Evolutionary conservation across 352 stramenopile genomes (phyloP), one percentile per base, ranked within the genome.

Genomic region (Phytophthora idaei): DNA sequence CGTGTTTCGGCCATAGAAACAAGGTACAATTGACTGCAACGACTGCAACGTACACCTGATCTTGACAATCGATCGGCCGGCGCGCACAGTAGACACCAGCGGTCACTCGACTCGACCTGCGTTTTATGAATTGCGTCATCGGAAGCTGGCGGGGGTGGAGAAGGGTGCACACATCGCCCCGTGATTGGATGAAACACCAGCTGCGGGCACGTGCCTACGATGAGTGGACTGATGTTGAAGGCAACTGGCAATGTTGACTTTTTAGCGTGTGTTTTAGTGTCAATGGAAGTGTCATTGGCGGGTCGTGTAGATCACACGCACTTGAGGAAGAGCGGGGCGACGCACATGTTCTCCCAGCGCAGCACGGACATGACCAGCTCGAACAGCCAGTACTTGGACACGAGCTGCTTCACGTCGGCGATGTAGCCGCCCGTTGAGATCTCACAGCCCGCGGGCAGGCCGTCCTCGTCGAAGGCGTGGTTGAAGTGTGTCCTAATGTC

Each of bases 351-450:
- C 50, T 92, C 83, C 80, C 80, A 91, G 21, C 77, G 75, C 61
- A 91, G 34, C 11, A 90, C 80, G 21, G 77, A 86, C 45, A 85
- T 69, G 48, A 87, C 81, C 53, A 91, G 69, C 69, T 91, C 83
- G 27, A 90, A 85, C 8, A 91, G 66, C 83, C 83, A 90, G 61
- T 89, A 75, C 49, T 82, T 74, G 48, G 74, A 76, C 15, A 78
- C 74, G 53, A 86, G 50, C 57, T 83, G 79, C 60, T 83, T 76
- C 42, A 73, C 69, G 45, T 89, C 75, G 29, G 57, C 63, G 14
- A 92, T 77, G 11, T 78, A 87, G 29, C 83, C 83, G 12, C 83
- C 83, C 9, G 67, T 76, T 27, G 81, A 70, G 52, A 90, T 76
- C 34, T 89, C 79, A 37, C 77, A 88, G 8, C 82, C 82, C 1